These are phyloP conservation scores for Apiotrichum brassicae DNA, from an alignment of 1,284 basidiomycete species.

Conservation along the genomic window DNA sequence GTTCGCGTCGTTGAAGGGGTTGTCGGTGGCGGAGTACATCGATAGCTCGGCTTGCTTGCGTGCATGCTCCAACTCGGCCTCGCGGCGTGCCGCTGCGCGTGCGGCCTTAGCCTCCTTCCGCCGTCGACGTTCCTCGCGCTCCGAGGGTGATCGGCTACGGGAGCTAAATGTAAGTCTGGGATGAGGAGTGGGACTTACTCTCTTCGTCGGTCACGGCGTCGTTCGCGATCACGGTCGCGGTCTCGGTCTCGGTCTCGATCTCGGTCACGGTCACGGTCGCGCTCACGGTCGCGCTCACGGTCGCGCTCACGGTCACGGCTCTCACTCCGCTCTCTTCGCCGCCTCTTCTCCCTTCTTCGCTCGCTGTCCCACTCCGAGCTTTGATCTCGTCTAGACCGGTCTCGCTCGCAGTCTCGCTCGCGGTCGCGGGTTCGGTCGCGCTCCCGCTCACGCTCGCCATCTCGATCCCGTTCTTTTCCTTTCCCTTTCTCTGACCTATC, in stretches of 20 bases:
- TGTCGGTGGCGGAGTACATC: constrained; percentile 84
- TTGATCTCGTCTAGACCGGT: background rate
- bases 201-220: constrained; percentile 26
- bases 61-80: constrained; percentile 76
- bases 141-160: constrained; percentile 35
- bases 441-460: constrained; percentile 16
- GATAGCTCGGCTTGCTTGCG: constrained; percentile 74
- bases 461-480: constrained; percentile 21
- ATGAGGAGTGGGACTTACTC: constrained; percentile 35
- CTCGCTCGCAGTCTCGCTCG: constrained; percentile 10
- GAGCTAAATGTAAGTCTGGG: too few relatives aligned
- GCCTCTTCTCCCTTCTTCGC: constrained; percentile 2
- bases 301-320: constrained; percentile 7
- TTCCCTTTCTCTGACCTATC: constrained; percentile 13
- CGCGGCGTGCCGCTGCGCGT: constrained; percentile 72
- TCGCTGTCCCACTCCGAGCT: background rate
- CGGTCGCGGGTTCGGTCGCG: constrained; percentile 10
- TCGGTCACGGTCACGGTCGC: constrained; percentile 13
- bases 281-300: constrained; percentile 12
- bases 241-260: constrained; percentile 27
- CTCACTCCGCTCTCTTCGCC: constrained; percentile 7
- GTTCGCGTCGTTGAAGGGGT: constrained; percentile 96
- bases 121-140: constrained; percentile 36
- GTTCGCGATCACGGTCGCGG: constrained; percentile 9
- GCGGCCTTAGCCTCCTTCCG: constrained; percentile 68